Evolutionary conservation across 2,329 filamentous ascomycete species (phyloP), one percentile per base, ranked within the genome.

Genomic region (Fusarium cicatricum): DNA sequence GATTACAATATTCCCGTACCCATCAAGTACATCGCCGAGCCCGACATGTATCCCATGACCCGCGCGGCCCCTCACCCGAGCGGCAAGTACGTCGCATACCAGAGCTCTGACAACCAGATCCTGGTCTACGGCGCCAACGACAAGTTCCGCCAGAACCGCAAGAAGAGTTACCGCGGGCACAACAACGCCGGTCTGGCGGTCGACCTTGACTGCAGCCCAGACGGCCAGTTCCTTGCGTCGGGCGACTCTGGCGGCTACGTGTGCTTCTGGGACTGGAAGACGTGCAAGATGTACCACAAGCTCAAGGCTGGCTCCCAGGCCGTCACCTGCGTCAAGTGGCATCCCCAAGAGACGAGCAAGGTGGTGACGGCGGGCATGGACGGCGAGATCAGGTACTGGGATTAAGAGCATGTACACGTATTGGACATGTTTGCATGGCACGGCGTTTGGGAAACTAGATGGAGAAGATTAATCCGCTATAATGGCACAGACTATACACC

Each of bases 201-300:
- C 60, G 95, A 97, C 69, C 83, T 99, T 44, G 88, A 90, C 46
- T 90, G 96, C 71, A 92, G 88, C 68, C 91, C 93, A 1, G 95
- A 98, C 72, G 95, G 95, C 0, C 92, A 96, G 71, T 96, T 97
- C 73, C 81, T 99, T 49, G 89, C 87, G 16, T 90, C 86, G 15
- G 95, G 95, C 58, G 95, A 99, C 74, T 91, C 87, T 45, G 92
- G 86, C 14, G 95, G 96, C 31, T 97, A 86, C 70, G 87, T 97
- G 41, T 96, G 91, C 76, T 97, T 98, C 78, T 99, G 93, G 92
- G 95, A 98, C 76, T 99, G 93, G 91, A 99, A 99, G 85, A 97
- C 92, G 33, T 96, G 94, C 75, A 98, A 97, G 79, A 94, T 99
- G 92, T 97, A 92, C 77, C 92, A 97, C 78, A 98, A 98, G 82